Evolutionary conservation across 495 filamentous ascomycete species (phyloP).

Genomic region (Trichoderma parareesei): DNA sequence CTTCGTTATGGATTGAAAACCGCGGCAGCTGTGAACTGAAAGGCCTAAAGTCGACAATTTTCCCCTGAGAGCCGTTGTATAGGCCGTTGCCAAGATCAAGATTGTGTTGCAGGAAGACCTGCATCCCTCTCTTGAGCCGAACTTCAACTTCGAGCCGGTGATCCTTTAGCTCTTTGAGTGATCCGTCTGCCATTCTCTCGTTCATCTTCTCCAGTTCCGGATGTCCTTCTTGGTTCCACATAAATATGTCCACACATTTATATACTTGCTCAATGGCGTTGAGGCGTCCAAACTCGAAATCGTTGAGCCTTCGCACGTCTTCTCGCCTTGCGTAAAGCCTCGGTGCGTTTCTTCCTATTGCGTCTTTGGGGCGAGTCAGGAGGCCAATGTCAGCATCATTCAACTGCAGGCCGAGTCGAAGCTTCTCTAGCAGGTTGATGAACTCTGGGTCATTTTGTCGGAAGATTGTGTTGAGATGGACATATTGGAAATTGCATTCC

Average conservation of each 20-base stretch:
- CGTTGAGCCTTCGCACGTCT: neutral
- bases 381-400: neutral
- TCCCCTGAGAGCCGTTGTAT: neutral
- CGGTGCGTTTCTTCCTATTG: neutral
- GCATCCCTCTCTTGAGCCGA: slow-evolving; percentile 76
- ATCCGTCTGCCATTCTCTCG: neutral
- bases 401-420: neutral
- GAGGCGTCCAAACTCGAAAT: neutral
- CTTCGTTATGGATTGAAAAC: neutral
- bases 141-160: slow-evolving; percentile 36
- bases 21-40: neutral
- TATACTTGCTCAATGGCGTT: neutral
- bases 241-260: neutral
- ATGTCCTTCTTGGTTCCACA: neutral
- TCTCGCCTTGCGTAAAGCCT: neutral
- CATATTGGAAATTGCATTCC: slow-evolving; percentile 28
- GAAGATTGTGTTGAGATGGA: slow-evolving; percentile 28
- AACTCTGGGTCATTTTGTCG: neutral
- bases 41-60: neutral
- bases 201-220: neutral
- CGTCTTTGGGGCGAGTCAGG: neutral
- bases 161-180: slow-evolving; percentile 13
- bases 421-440: neutral
- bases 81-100: slow-evolving; percentile 52
- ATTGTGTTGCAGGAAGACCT: slow-evolving; percentile 93